Base-by-base conservation (phyloP, 2,329 filamentous ascomycete species). In the Ascochyta koolunga region DNA sequence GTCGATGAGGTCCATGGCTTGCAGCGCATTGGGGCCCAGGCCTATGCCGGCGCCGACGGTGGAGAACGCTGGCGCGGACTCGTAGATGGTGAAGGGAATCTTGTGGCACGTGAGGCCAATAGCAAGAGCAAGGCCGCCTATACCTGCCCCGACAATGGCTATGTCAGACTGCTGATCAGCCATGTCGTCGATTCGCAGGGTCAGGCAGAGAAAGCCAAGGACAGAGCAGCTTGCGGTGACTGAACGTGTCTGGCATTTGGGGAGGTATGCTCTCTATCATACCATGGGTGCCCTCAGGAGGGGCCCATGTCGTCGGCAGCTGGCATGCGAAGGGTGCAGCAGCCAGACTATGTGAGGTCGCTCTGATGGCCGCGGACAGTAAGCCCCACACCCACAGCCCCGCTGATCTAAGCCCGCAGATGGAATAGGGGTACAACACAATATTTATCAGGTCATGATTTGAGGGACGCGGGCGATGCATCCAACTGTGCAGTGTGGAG, bases 1-100 rank as follows among this genome's bases (percentile, higher is more conserved):
- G 51, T 79, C 76, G 54, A 78, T 76, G 11, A 77, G 61, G 41
- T 76, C 73, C 67, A 79, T 78, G 10, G 77, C 74, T 9, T 67
- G 64, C 21, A 79, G 51, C 2, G 74, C 67, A 59, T 79, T 79
- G 7, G 77, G 76, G 0, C 74, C 77, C 5, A 78, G 55, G 1
- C 60, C 64, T 5, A 66, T 50, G n/a, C 67, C 67, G 4, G 65
- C 66, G 25, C 67, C 67, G 13, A 67, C 42, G 2, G 62, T 53
- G 1, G 59, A 52, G 43, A 63, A 67, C 5, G 54, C 50, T 5
- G 54, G 29, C 7, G 63, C 65, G 9, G 60, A 54, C 52, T 70
- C 67, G 41, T 67, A 70, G 42, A 70, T 54, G 5, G 50, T 61
- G 54, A 67, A 64, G 3, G 59, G 55, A 24, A 70, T 42, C 4